Evolutionary conservation across 225 moss, liverwort and hornwort genomes (phyloP).

Genomic region (Anthoceros angustus): DNA sequence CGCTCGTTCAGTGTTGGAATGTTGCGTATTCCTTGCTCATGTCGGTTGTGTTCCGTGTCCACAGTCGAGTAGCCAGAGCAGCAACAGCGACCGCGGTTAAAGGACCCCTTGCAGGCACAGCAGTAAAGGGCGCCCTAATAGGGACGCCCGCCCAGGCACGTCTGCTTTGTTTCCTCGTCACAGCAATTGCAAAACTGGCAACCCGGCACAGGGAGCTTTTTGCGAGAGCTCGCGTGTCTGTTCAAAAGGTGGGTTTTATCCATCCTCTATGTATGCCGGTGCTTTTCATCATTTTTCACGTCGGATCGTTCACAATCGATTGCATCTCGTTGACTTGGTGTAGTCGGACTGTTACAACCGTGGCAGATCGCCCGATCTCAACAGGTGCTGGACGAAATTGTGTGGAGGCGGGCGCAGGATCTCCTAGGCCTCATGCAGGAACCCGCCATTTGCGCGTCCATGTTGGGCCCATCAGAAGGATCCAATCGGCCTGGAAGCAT

Average conservation of each 20-base stretch:
- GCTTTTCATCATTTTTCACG: background rate
- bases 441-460: slow-evolving; percentile 80
- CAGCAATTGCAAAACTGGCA: slow-evolving; percentile 86
- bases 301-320: background rate
- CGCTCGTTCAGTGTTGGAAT: background rate
- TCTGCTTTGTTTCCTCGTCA: slow-evolving; percentile 77
- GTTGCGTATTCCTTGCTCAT: background rate
- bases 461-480: slow-evolving; percentile 58
- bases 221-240: slow-evolving; percentile 85
- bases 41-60: background rate
- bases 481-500: slow-evolving; percentile 58
- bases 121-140: slow-evolving; percentile 30
- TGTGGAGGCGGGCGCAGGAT: slow-evolving; percentile 84
- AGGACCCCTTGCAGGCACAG: slow-evolving; percentile 29
- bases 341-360: background rate
- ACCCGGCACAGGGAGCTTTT: slow-evolving; percentile 74
- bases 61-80: slow-evolving; percentile 25
- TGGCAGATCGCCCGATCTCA: slow-evolving; percentile 76
- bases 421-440: slow-evolving; percentile 90
- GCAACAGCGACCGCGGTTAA: slow-evolving; percentile 29
- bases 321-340: background rate
- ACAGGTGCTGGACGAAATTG: slow-evolving; percentile 67
- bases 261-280: background rate
- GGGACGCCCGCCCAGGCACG: slow-evolving; percentile 74
- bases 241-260: slow-evolving; percentile 56